A percentile compares a stretch with the other conserved stretches of the same genome.
Conservation (phyloP, 768 basidiomycete species). For the Suillus fuscotomentosus region DNA sequence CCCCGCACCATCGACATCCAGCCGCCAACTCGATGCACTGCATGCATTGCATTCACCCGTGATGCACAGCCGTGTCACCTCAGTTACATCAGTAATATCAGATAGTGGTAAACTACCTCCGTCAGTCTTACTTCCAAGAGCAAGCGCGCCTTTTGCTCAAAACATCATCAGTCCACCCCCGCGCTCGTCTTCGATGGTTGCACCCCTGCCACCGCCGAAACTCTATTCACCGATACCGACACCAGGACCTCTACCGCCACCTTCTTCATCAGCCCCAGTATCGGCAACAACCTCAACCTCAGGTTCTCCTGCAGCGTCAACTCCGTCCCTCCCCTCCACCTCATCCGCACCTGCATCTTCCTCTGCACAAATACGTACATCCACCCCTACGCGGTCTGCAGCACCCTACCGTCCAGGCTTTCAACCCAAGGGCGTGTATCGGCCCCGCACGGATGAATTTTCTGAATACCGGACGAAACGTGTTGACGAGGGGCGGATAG, state of each 20-base stretch:
- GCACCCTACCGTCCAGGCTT: slow-evolving; percentile 89
- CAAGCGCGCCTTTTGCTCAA: not conserved
- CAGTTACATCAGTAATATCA: slow-evolving; percentile 21
- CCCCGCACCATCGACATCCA: slow-evolving; percentile 18
- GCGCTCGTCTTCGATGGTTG: slow-evolving; percentile 8
- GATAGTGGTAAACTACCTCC: not conserved
- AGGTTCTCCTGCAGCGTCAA: slow-evolving; percentile 19
- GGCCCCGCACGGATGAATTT: slow-evolving; percentile 83
- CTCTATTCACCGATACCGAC: slow-evolving; percentile 11
- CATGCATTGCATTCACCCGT: slow-evolving; percentile 29
- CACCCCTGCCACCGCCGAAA: slow-evolving; percentile 15
- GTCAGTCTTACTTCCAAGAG: not conserved
- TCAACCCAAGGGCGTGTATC: slow-evolving; percentile 85
- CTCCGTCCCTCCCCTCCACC: slow-evolving; percentile 11
- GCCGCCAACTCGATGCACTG: slow-evolving; percentile 26
- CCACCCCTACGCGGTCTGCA: slow-evolving; percentile 22
- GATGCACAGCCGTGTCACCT: slow-evolving; percentile 29
- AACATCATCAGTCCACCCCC: slow-evolving; percentile 10
- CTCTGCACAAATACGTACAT: slow-evolving; percentile 20
- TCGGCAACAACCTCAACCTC: slow-evolving; percentile 13
- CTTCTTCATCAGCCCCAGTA: slow-evolving; percentile 14
- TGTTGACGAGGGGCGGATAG: slow-evolving; percentile 56
- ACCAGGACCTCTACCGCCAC: not conserved
- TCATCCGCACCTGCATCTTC: slow-evolving; percentile 18
- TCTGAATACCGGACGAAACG: slow-evolving; percentile 35